A percentile compares a stretch with the other conserved stretches of the same genome.
These are phyloP conservation scores for Penicillium vulpinum DNA, from an alignment of 2,329 filamentous ascomycete genomes.

Conservation along the genomic window DNA sequence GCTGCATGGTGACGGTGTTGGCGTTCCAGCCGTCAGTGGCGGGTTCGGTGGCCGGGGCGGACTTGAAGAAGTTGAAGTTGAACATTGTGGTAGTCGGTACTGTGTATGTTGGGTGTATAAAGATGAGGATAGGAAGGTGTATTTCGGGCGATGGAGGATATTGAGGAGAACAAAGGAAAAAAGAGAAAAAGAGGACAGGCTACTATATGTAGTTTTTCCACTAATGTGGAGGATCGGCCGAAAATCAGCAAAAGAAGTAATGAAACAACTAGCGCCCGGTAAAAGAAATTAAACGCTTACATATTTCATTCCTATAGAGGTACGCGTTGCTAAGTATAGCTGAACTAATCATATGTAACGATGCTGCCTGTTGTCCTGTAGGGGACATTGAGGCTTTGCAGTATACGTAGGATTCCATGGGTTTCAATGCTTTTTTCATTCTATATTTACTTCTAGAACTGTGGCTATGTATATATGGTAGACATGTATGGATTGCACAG, in stretches of 20 bases:
- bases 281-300: not conserved
- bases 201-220: constrained; percentile 10
- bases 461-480: not conserved
- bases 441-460: not conserved
- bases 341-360: constrained; percentile 17
- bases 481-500: not conserved
- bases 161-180: not conserved
- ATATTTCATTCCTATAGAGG: not conserved
- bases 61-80: constrained; percentile 37
- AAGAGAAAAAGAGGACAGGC: not conserved
- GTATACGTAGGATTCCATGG: not conserved
- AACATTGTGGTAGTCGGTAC: constrained; percentile 19
- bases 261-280: constrained; percentile 11
- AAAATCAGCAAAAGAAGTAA: not conserved
- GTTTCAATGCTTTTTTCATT: not conserved
- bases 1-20: constrained; percentile 35
- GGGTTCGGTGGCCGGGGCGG: constrained; percentile 27
- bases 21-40: constrained; percentile 31
- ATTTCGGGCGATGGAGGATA: not conserved
- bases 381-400: constrained; percentile 1
- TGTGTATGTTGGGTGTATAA: not conserved
- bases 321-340: constrained; percentile 17
- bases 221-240: constrained; percentile 21
- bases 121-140: not conserved
- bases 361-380: constrained; percentile 28